A percentile compares a stretch with the other conserved stretches of the same genome.
phyloP scores from a whole-genome alignment of 345 rosid genomes.

The Populus pruinosa region DNA sequence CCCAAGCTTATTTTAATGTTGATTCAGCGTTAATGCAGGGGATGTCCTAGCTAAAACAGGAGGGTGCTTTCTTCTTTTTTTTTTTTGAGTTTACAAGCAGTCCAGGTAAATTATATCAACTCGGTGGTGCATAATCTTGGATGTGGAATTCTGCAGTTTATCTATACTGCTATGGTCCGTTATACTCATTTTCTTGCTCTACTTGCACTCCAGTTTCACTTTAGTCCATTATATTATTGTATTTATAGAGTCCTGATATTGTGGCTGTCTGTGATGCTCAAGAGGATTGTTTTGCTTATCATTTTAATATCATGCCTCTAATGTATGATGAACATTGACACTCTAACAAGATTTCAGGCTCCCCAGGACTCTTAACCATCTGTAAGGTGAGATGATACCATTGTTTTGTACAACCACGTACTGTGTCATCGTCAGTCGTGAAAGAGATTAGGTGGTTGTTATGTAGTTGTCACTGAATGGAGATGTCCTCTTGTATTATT shows the following conservation, averaged over 20 bases:
- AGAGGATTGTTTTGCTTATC: conserved; percentile 84
- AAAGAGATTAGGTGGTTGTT: conserved; percentile 29
- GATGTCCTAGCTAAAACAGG: background rate
- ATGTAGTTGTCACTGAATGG: conserved; percentile 16
- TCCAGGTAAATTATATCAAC: background rate
- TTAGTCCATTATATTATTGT: background rate
- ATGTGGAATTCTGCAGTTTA: background rate
- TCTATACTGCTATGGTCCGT: background rate
- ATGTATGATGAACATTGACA: conserved; percentile 97
- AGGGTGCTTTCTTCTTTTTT: background rate
- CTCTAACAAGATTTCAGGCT: conserved; percentile 91
- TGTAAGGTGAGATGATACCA: background rate
- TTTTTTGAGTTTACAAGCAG: background rate
- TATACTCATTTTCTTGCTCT: background rate
- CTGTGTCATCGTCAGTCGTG: conserved; percentile 9
- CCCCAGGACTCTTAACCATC: conserved; percentile 70
- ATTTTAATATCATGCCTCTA: conserved; percentile 89
- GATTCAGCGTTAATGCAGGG: background rate
- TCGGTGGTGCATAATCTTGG: background rate
- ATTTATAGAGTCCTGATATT: conserved; percentile 21
- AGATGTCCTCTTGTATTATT: conserved; percentile 19
- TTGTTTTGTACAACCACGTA: conserved; percentile 8
- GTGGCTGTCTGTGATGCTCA: conserved; percentile 27
- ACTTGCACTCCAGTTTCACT: background rate
- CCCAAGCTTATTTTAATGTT: background rate